Percentiles rank a stretch among this genome's conserved stretches.
phyloP scores from a whole-genome alignment of 352 stramenopile genomes.

The Pythium sukuiense region DNA sequence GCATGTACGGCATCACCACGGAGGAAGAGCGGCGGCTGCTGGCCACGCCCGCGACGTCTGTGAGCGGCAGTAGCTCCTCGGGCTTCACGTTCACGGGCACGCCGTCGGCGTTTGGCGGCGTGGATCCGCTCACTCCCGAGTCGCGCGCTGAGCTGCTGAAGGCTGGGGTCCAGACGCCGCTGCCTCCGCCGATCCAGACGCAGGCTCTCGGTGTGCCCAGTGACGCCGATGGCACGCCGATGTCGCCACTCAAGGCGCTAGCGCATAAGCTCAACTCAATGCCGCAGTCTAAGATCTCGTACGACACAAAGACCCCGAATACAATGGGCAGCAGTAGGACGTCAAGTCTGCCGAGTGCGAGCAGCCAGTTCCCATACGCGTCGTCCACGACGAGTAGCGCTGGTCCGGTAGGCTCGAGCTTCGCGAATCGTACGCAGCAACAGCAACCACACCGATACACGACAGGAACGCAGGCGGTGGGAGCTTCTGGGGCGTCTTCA shows the following conservation, averaged over 20 bases:
- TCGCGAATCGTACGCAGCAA: constrained; percentile 24
- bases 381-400: constrained; percentile 4
- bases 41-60: constrained; percentile 18
- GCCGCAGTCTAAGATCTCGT: constrained; percentile 21
- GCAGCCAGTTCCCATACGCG: constrained; percentile 19
- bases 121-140: constrained; percentile 31
- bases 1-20: constrained; percentile 24
- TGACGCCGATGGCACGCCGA: constrained; percentile 25
- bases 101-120: constrained; percentile 20
- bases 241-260: constrained; percentile 67
- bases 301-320: constrained; percentile 5
- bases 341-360: constrained; percentile 21
- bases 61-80: constrained; percentile 5
- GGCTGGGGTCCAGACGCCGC: constrained; percentile 18
- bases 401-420: constrained; percentile 18
- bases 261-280: constrained; percentile 60
- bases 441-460: constrained; percentile 9
- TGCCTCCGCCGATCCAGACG: constrained; percentile 21
- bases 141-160: constrained; percentile 29
- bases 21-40: constrained; percentile 27
- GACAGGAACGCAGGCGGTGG: neutral
- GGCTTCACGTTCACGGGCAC: constrained; percentile 22
- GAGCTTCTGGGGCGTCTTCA: neutral
- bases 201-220: neutral
- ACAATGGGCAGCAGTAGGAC: constrained; percentile 18